phyloP scores from a whole-genome alignment of 352 stramenopile species.

The Elongisporangium anandrum region DNA sequence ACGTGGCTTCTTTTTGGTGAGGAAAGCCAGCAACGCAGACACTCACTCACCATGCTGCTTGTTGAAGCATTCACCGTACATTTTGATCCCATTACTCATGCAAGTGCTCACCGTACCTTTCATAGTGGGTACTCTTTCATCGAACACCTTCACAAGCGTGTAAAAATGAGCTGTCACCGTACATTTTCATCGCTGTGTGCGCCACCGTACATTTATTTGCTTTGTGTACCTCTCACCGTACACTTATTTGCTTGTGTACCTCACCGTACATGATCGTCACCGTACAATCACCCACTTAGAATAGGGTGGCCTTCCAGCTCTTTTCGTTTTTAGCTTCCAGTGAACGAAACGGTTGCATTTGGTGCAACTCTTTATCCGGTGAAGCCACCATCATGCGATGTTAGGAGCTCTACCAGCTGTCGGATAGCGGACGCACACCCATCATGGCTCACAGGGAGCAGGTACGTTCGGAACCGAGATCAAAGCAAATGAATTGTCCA shows the following conservation, averaged over 20 bases:
- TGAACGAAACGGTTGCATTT: background rate
- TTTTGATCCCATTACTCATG: background rate
- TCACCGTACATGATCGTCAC: too few relatives aligned
- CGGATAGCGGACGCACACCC: background rate
- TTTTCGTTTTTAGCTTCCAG: background rate
- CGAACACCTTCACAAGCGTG: background rate
- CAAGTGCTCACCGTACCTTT: background rate
- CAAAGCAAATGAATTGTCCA: background rate
- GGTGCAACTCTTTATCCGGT: background rate
- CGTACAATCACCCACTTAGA: background rate
- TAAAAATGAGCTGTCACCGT: background rate
- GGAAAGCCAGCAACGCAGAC: background rate
- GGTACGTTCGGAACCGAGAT: background rate
- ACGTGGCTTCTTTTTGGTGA: background rate
- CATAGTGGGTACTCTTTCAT: background rate
- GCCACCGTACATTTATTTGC: background rate
- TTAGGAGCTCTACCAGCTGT: background rate
- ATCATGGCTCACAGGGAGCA: constrained; percentile 7
- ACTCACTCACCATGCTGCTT: background rate
- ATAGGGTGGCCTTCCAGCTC: background rate
- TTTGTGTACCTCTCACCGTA: background rate
- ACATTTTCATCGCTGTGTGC: background rate
- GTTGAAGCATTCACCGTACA: background rate
- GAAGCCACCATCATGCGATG: background rate
- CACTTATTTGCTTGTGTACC: background rate